Evolutionary conservation across 148 eudicot genomes (phyloP).

Genomic region (Nepenthes gracilis): DNA sequence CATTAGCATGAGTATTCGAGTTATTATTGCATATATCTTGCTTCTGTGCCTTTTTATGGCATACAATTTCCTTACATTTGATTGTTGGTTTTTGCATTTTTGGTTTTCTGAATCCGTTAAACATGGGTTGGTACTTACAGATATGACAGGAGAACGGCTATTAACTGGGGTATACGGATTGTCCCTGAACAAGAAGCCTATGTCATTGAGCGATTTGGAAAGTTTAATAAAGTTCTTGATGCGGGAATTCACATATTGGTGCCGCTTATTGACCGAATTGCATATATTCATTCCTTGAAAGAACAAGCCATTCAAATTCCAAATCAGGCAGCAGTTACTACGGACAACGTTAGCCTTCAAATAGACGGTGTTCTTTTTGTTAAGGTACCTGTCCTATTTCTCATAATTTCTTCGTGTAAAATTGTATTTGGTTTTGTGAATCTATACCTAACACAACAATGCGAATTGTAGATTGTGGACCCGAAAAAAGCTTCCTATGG

Average conservation of each 20-base stretch:
- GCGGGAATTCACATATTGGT: slow-evolving; percentile 80
- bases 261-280: slow-evolving; percentile 69
- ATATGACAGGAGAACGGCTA: slow-evolving; percentile 41
- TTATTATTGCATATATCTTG: too few species aligned
- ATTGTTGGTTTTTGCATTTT: not conserved
- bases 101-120: not conserved
- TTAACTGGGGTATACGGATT: slow-evolving; percentile 77
- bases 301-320: slow-evolving; percentile 84
- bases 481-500: slow-evolving; percentile 81
- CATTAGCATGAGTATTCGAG: too few species aligned
- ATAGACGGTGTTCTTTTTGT: slow-evolving; percentile 90
- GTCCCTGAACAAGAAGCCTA: slow-evolving; percentile 85
- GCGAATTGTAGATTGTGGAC: slow-evolving; percentile 56
- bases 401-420: not conserved
- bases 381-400: slow-evolving; percentile 28
- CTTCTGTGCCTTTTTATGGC: not conserved
- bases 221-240: slow-evolving; percentile 51
- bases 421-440: not conserved
- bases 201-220: slow-evolving; percentile 86
- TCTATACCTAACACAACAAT: not conserved
- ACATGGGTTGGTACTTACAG: slow-evolving; percentile 12
- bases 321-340: slow-evolving; percentile 80
- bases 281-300: slow-evolving; percentile 81
- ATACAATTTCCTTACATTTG: not conserved
- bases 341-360: slow-evolving; percentile 76